These are phyloP conservation scores for Ogataea pignaliae DNA, from an alignment of 805 yeast species.

Conservation along the genomic window DNA sequence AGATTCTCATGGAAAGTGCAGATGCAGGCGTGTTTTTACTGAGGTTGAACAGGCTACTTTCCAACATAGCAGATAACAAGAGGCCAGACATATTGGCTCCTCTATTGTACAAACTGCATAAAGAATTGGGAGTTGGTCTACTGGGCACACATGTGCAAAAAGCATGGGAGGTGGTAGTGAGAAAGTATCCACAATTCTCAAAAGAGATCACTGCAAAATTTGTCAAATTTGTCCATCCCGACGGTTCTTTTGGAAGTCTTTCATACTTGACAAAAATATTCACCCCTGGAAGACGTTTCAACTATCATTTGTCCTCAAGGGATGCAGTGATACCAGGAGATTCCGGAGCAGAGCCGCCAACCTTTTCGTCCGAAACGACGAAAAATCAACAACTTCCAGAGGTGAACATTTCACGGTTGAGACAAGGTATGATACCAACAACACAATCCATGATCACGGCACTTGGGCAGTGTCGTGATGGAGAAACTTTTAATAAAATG, in stretches of 20 bases:
- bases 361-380: constrained; percentile 1
- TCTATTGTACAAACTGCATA: constrained; percentile 24
- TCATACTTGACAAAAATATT: constrained; percentile 5
- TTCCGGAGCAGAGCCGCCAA: constrained; percentile 2
- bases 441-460: constrained; percentile 12
- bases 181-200: constrained; percentile 18
- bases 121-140: constrained; percentile 16
- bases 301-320: not conserved
- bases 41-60: constrained; percentile 10
- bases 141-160: constrained; percentile 14
- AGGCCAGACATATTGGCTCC: constrained; percentile 19
- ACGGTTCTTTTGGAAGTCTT: constrained; percentile 1
- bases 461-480: constrained; percentile 5
- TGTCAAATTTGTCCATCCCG: constrained; percentile 1
- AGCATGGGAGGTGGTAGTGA: constrained; percentile 18
- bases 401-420: constrained; percentile 17
- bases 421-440: constrained; percentile 23
- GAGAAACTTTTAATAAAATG: constrained; percentile 14
- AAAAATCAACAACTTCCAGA: constrained; percentile 5
- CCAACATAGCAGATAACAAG: constrained; percentile 12
- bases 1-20: constrained; percentile 5
- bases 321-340: constrained; percentile 1
- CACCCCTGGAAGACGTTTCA: not conserved
- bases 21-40: constrained; percentile 5
- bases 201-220: constrained; percentile 15